Evolutionary conservation across 2,329 filamentous ascomycete genomes (phyloP).

Genomic region (Coccinonectria pachysandricola): DNA sequence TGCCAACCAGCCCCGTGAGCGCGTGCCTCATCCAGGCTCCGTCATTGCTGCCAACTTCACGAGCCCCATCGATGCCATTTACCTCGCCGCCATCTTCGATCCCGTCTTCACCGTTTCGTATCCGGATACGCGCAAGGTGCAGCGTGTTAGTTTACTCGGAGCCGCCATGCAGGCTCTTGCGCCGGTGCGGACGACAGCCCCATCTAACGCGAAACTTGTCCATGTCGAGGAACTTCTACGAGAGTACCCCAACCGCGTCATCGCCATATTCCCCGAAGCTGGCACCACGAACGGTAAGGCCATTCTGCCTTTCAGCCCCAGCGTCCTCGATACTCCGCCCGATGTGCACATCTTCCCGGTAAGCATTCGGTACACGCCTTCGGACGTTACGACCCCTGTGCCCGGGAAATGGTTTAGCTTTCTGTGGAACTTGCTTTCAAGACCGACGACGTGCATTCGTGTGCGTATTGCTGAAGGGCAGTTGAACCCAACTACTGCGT

Average conservation of each 20-base stretch:
- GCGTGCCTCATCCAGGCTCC: slow-evolving; percentile 68
- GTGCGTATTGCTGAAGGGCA: slow-evolving; percentile 80
- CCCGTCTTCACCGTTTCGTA: slow-evolving; percentile 87
- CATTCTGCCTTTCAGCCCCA: slow-evolving; percentile 74
- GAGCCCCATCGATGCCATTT: slow-evolving; percentile 84
- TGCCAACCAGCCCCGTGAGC: slow-evolving; percentile 58
- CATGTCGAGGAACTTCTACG: slow-evolving; percentile 53
- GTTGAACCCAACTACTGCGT: slow-evolving; percentile 35
- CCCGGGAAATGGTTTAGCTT: slow-evolving; percentile 64
- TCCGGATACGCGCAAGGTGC: slow-evolving; percentile 61
- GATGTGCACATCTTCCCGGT: slow-evolving; percentile 78
- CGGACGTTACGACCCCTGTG: slow-evolving; percentile 83
- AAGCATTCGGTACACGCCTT: slow-evolving; percentile 77
- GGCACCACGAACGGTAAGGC: slow-evolving; percentile 89
- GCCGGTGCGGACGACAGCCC: slow-evolving; percentile 39
- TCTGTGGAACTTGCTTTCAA: slow-evolving; percentile 75
- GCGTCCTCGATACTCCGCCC: slow-evolving; percentile 56
- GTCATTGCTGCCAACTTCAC: slow-evolving; percentile 88
- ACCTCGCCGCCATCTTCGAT: slow-evolving; percentile 92
- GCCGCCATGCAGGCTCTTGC: slow-evolving; percentile 67
- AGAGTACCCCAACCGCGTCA: slow-evolving; percentile 60
- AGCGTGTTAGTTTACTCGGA: slow-evolving; percentile 63
- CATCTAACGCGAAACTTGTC: slow-evolving; percentile 40
- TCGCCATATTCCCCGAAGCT: slow-evolving; percentile 88
- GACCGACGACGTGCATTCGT: slow-evolving; percentile 79